Base-by-base conservation (phyloP, 352 stramenopile species). In the Phytophthora pini region DNA sequence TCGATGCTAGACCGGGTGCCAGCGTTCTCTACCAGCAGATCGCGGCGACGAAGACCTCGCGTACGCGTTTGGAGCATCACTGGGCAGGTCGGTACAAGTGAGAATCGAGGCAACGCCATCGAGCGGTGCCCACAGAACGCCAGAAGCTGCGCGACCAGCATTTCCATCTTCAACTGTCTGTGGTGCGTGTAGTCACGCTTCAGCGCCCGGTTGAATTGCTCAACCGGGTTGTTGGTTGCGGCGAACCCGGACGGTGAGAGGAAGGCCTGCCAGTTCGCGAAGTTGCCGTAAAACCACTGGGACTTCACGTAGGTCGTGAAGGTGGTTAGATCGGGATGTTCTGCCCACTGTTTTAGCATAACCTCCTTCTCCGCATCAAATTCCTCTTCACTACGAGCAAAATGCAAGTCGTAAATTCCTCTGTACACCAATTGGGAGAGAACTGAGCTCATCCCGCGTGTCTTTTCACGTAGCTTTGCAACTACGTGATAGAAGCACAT, bases 401-500 rank as follows among this genome's bases (percentile, higher is more conserved):
- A n/a, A n/a, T n/a, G n/a, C n/a, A n/a, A n/a, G n/a, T n/a, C n/a
- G n/a, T n/a, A n/a, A n/a, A n/a, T n/a, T n/a, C n/a, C n/a, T n/a
- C n/a, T n/a, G n/a, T n/a, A n/a, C n/a, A n/a, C n/a, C n/a, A n/a
- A n/a, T n/a, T n/a, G n/a, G n/a, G n/a, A n/a, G n/a, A n/a, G n/a
- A n/a, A n/a, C n/a, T n/a, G n/a, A 34, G 24, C 12, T 32, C 36
- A 73, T 17, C 0, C 38, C 2, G 2, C 43, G 44, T 24, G 46
- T 10, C 2, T 15, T 20, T 22, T 70, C 64, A 38, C 58, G 57
- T 0, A 70, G 38, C 8, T 79, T 75, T 2, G 47, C 44, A 26
- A 72, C 65, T 2, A 75, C 57, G 26, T 75, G 61, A 15, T 66
- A 75, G 32, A 68, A 79, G 32, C 61, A 72, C 59, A 74, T 73